Evolutionary conservation across 495 filamentous ascomycete species (phyloP).

Genomic region (Daldinia decipiens): DNA sequence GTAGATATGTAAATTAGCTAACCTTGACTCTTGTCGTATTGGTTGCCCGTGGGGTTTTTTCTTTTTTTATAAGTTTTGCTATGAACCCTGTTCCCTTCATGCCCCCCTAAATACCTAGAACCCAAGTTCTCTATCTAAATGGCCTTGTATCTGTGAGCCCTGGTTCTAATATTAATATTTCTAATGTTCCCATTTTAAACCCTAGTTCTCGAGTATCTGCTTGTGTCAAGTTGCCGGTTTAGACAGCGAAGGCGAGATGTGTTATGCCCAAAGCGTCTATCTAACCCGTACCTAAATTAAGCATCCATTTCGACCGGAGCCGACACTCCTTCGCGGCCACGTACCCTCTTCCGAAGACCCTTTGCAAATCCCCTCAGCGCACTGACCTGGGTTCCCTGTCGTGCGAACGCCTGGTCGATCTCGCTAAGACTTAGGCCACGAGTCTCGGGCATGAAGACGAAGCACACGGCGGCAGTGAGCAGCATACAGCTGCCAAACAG

Average conservation of each 20-base stretch:
- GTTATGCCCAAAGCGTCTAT: not conserved
- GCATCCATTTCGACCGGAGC: slow-evolving; percentile 17
- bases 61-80: not conserved
- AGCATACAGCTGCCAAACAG: slow-evolving; percentile 63
- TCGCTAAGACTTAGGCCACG: slow-evolving; percentile 65
- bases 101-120: too few relatives aligned
- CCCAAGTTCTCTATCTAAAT: too few relatives aligned
- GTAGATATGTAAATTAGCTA: not conserved
- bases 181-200: not conserved
- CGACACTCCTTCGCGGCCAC: slow-evolving; percentile 5
- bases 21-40: not conserved
- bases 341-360: slow-evolving; percentile 1
- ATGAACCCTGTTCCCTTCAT: not conserved
- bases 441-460: slow-evolving; percentile 71
- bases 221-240: not conserved
- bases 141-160: not conserved
- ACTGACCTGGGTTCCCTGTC: not conserved
- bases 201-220: not conserved
- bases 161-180: not conserved
- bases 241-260: not conserved
- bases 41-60: not conserved
- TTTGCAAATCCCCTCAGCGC: slow-evolving; percentile 8
- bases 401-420: slow-evolving; percentile 65
- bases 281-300: slow-evolving; percentile 1
- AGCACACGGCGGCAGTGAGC: slow-evolving; percentile 61